Percentiles rank a stretch among this genome's conserved stretches.
Conservation (phyloP, 2,329 filamentous ascomycete genomes). For the Phaeosphaeriaceae sp. region DNA sequence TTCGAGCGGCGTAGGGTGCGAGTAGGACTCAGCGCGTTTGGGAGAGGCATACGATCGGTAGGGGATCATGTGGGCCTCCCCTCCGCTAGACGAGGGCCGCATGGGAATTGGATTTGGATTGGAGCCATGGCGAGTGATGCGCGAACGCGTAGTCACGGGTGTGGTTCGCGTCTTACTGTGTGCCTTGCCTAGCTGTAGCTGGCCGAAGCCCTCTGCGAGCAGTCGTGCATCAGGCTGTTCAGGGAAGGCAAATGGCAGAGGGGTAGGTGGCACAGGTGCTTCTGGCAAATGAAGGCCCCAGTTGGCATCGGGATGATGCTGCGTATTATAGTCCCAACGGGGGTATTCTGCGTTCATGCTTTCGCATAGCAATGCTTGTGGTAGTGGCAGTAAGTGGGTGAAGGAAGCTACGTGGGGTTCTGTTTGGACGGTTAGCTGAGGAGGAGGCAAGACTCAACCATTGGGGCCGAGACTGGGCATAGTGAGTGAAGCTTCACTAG, state of each 20-base stretch:
- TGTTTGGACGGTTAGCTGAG: constrained; percentile 33
- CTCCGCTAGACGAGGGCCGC: constrained; percentile 43
- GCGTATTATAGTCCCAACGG: constrained; percentile 38
- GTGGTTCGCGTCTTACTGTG: constrained; percentile 42
- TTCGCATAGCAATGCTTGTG: constrained; percentile 42
- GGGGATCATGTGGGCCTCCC: constrained; percentile 33
- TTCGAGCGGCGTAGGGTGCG: constrained; percentile 46
- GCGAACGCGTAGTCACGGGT: constrained; percentile 43
- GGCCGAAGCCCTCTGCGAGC: constrained; percentile 30
- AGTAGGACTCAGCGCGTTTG: constrained; percentile 44
- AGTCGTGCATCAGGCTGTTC: constrained; percentile 29
- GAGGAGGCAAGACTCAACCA: constrained; percentile 6
- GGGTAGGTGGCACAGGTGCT: constrained; percentile 27
- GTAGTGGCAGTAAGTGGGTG: constrained; percentile 4
- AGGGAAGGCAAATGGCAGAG: constrained; percentile 35
- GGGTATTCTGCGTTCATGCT: constrained; percentile 47
- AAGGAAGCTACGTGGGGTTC: constrained; percentile 24
- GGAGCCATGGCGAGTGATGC: constrained; percentile 46
- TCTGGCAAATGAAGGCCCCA: constrained; percentile 33
- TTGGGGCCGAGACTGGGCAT: constrained; percentile 3
- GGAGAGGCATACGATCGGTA: constrained; percentile 31
- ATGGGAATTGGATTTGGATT: constrained; percentile 28
- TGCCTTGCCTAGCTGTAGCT: constrained; percentile 32
- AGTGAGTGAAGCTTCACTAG: constrained; percentile 11
- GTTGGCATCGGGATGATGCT: constrained; percentile 38